phyloP scores from a whole-genome alignment of 352 stramenopile species.

The Phytophthora crassamura region DNA sequence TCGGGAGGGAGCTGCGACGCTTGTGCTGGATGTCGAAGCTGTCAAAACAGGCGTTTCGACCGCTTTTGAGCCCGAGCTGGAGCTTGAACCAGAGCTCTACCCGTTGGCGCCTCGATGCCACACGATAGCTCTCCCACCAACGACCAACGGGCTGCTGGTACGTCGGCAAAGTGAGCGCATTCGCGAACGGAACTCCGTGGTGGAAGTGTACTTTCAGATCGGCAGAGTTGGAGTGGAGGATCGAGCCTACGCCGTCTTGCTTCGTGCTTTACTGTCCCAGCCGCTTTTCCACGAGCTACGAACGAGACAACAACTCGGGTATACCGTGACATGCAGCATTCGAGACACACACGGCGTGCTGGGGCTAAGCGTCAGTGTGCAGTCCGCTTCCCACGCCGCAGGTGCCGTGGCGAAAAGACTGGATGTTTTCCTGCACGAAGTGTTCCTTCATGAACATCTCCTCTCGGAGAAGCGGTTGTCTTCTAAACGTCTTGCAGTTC shows the following conservation, averaged over 20 bases:
- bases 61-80: slow-evolving; percentile 22
- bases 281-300: slow-evolving; percentile 85
- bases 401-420: slow-evolving; percentile 67
- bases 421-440: slow-evolving; percentile 62
- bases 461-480: slow-evolving; percentile 33
- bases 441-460: slow-evolving; percentile 41
- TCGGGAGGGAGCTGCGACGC: slow-evolving; percentile 33
- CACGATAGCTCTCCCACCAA: slow-evolving; percentile 60
- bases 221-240: slow-evolving; percentile 53
- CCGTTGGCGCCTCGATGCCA: slow-evolving; percentile 42
- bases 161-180: slow-evolving; percentile 69
- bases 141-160: slow-evolving; percentile 63
- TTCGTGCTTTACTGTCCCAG: slow-evolving; percentile 83
- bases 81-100: slow-evolving; percentile 24
- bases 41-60: slow-evolving; percentile 9
- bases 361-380: slow-evolving; percentile 70
- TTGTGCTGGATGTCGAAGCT: slow-evolving; percentile 51
- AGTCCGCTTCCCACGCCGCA: slow-evolving; percentile 70
- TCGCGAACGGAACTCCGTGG: slow-evolving; percentile 78
- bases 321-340: slow-evolving; percentile 80
- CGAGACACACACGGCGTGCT: slow-evolving; percentile 81
- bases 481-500: slow-evolving; percentile 47
- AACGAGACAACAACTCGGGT: slow-evolving; percentile 85
- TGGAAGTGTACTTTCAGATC: slow-evolving; percentile 89
- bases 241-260: slow-evolving; percentile 68